A percentile compares a stretch with the other conserved stretches of the same genome.
Evolutionary conservation across 805 yeast genomes (phyloP).

Genomic region (Candida alai): DNA sequence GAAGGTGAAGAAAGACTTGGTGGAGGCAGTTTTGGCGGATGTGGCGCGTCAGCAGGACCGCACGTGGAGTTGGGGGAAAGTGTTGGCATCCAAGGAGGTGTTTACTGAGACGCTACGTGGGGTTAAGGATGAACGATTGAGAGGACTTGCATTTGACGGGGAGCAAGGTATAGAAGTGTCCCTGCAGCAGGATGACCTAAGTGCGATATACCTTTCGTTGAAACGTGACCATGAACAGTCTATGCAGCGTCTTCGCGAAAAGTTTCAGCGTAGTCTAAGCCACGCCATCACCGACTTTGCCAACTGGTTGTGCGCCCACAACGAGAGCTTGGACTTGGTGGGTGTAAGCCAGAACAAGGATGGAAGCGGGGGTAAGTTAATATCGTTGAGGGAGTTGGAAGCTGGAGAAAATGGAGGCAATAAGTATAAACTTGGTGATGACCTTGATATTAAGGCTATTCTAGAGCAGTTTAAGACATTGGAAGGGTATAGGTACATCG

Average conservation of each 20-base stretch:
- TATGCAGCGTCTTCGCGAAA: constrained; percentile 11
- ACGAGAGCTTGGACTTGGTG: too few relatives aligned
- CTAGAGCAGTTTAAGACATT: constrained; percentile 1
- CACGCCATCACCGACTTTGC: constrained; percentile 9
- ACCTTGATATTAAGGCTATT: too few relatives aligned
- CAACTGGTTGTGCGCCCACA: constrained; percentile 13
- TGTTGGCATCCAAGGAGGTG: constrained; percentile 11
- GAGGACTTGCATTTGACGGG: constrained; percentile 16
- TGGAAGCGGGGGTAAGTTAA: too few relatives aligned
- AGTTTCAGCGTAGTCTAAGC: constrained; percentile 12
- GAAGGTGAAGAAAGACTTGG: constrained; percentile 56
- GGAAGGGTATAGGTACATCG: neutral
- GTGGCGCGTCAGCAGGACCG: too few relatives aligned
- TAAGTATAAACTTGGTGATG: too few relatives aligned
- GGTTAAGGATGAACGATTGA: constrained; percentile 28
- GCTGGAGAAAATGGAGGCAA: too few relatives aligned
- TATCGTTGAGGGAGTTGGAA: too few relatives aligned
- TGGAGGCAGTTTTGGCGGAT: constrained; percentile 47
- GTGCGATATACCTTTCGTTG: constrained; percentile 24
- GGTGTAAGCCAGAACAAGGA: too few relatives aligned
- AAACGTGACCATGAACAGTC: constrained; percentile 19
- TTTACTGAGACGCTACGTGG: constrained; percentile 17
- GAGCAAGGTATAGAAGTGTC: too few relatives aligned
- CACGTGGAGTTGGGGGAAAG: neutral
- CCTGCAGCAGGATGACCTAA: constrained; percentile 22